phyloP scores from a whole-genome alignment of 148 eudicot species.

The Mesembryanthemum crystallinum region DNA sequence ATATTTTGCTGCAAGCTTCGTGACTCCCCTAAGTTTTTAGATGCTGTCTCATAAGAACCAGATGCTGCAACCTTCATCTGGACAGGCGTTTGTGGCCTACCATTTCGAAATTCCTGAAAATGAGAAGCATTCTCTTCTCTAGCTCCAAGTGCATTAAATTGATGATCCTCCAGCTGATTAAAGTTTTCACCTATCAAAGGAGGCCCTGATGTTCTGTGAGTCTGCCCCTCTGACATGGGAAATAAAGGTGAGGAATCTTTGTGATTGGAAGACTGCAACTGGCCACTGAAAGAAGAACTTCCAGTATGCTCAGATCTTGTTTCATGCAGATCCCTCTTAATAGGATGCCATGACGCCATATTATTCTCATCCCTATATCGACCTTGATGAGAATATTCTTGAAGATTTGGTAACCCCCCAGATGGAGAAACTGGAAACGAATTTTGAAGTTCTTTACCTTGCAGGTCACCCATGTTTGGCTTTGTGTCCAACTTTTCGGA shows the following conservation, averaged over 20 bases:
- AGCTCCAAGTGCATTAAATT: not conserved
- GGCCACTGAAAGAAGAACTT: constrained; percentile 32
- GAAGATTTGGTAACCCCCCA: constrained; percentile 21
- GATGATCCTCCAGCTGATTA: not conserved
- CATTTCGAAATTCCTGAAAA: constrained; percentile 1
- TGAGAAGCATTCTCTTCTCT: not conserved
- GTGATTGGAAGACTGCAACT: constrained; percentile 27
- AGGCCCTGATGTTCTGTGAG: constrained; percentile 9
- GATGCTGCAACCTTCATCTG: constrained; percentile 8
- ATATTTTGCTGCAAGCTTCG: not conserved
- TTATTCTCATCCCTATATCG: constrained; percentile 30
- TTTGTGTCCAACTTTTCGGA: constrained; percentile 25
- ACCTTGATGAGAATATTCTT: constrained; percentile 28
- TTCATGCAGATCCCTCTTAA: constrained; percentile 26
- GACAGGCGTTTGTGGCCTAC: not conserved
- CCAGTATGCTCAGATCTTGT: constrained; percentile 15
- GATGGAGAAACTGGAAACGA: constrained; percentile 19
- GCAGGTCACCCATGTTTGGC: constrained; percentile 13
- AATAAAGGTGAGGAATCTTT: constrained; percentile 20
- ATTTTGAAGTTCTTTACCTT: constrained; percentile 27
- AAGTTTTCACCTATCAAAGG: constrained; percentile 13
- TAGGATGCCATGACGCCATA: constrained; percentile 20
- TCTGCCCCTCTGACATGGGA: constrained; percentile 20
- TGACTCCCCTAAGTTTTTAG: not conserved
- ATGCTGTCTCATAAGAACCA: not conserved